Evolutionary conservation across 192 early-diverging fungal genomes (phyloP).

Genomic region (Backusella macrospora): DNA sequence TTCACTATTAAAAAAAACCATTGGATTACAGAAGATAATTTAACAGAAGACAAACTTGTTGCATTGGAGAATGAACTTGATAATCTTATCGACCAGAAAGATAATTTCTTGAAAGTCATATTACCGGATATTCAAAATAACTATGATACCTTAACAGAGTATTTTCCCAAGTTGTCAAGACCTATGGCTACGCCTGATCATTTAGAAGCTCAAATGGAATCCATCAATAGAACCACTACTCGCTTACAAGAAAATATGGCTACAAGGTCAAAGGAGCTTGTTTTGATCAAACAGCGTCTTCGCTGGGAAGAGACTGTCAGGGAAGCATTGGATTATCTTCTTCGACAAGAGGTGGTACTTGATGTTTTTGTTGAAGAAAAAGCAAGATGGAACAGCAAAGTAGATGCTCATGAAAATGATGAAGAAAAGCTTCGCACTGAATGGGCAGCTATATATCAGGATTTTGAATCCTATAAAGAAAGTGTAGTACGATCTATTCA

Average conservation of each 20-base stretch:
- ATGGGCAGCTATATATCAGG: neutral
- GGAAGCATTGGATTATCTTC: slow-evolving; percentile 4
- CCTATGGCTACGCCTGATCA: slow-evolving; percentile 39
- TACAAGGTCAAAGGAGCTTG: slow-evolving; percentile 24
- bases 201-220: slow-evolving; percentile 31
- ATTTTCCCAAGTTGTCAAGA: slow-evolving; percentile 20
- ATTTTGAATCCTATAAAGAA: slow-evolving; percentile 21
- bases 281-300: slow-evolving; percentile 20
- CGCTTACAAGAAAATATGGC: slow-evolving; percentile 31
- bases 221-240: neutral
- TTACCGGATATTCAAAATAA: slow-evolving; percentile 22
- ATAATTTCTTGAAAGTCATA: slow-evolving; percentile 13
- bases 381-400: slow-evolving; percentile 28
- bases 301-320: slow-evolving; percentile 21
- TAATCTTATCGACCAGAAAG: slow-evolving; percentile 7
- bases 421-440: slow-evolving; percentile 10
- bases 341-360: neutral
- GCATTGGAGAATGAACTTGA: slow-evolving; percentile 21
- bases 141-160: slow-evolving; percentile 34
- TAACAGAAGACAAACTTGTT: slow-evolving; percentile 8
- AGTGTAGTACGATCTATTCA: neutral
- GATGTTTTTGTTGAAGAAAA: slow-evolving; percentile 28
- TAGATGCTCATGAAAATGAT: neutral
- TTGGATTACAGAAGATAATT: slow-evolving; percentile 21
- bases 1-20: slow-evolving; percentile 29